Evolutionary conservation across 2,329 filamentous ascomycete species (phyloP).

Genomic region (Xylaria sp.): DNA sequence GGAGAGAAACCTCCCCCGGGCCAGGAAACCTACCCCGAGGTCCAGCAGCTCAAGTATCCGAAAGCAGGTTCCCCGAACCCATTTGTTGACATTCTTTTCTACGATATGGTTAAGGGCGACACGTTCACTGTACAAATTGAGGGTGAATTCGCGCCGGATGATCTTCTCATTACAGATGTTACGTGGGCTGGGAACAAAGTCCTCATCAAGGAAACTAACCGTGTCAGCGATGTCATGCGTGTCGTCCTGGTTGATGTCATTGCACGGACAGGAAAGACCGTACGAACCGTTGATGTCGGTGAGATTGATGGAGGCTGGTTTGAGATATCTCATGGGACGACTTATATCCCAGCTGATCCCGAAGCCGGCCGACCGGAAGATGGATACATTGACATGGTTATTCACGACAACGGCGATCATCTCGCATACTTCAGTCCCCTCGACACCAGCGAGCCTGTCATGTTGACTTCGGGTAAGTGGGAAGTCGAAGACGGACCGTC

Average conservation of each 20-base stretch:
- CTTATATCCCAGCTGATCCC: conserved; percentile 79
- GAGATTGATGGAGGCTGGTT: conserved; percentile 96
- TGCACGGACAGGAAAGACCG: conserved; percentile 66
- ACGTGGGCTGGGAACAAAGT: conserved; percentile 84
- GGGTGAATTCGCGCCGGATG: conserved; percentile 70
- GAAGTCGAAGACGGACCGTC: conserved; percentile 85
- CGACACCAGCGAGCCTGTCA: conserved; percentile 71
- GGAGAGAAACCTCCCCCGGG: conserved; percentile 62
- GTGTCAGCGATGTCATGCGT: conserved; percentile 86
- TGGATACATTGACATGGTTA: conserved; percentile 88
- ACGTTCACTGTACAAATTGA: conserved; percentile 74
- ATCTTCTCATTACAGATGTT: conserved; percentile 88
- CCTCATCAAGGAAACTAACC: conserved; percentile 85
- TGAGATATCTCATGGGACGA: conserved; percentile 82
- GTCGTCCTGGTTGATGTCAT: conserved; percentile 79
- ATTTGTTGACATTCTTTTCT: conserved; percentile 80
- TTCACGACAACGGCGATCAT: conserved; percentile 83
- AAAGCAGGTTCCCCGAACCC: conserved; percentile 94
- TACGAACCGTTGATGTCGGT: conserved; percentile 73
- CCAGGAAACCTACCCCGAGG: conserved; percentile 85
- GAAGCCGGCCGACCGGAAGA: conserved; percentile 69
- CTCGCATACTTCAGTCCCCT: conserved; percentile 89
- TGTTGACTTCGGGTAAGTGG: conserved; percentile 86
- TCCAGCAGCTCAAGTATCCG: conserved; percentile 91
- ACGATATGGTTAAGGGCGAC: conserved; percentile 71